Evolutionary conservation across 352 stramenopile species (phyloP).

Genomic region (Saprolegnia diclina): DNA sequence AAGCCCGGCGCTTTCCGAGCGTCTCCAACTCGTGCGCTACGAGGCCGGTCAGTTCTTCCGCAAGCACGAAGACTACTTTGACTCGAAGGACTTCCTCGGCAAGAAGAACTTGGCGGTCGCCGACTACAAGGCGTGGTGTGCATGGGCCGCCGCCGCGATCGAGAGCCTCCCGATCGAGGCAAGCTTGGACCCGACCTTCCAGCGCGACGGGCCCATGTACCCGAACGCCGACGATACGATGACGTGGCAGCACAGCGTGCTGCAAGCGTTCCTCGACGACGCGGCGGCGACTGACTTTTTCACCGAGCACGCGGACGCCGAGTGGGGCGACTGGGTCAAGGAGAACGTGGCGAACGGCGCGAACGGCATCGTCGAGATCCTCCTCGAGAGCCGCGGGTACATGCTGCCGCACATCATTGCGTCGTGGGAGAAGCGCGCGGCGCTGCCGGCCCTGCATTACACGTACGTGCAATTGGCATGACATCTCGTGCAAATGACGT

Average conservation of each 20-base stretch:
- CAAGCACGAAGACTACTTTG: slow-evolving; percentile 73
- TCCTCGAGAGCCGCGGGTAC: slow-evolving; percentile 42
- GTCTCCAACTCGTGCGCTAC: slow-evolving; percentile 65
- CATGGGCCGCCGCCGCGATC: slow-evolving; percentile 43
- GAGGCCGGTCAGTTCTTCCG: slow-evolving; percentile 65
- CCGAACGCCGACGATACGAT: slow-evolving; percentile 41
- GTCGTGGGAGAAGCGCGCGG: slow-evolving; percentile 50
- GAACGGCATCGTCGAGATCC: slow-evolving; percentile 42
- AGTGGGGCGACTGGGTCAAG: slow-evolving; percentile 58
- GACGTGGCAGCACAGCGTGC: slow-evolving; percentile 45
- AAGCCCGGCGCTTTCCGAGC: slow-evolving; percentile 44
- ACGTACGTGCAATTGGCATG: slow-evolving; percentile 8
- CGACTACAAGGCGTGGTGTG: slow-evolving; percentile 44
- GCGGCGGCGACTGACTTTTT: slow-evolving; percentile 47
- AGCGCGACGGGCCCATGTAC: slow-evolving; percentile 37
- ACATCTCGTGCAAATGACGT: neutral
- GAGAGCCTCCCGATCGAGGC: slow-evolving; percentile 14
- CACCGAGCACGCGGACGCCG: slow-evolving; percentile 45
- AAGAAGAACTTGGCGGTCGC: slow-evolving; percentile 34
- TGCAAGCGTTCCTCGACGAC: slow-evolving; percentile 52
- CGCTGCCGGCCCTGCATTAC: slow-evolving; percentile 41
- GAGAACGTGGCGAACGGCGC: slow-evolving; percentile 45
- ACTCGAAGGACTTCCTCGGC: slow-evolving; percentile 58
- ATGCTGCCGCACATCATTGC: slow-evolving; percentile 64
- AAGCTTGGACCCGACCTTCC: slow-evolving; percentile 37